These are phyloP conservation scores for Vaccinium corymbosum DNA, from an alignment of 148 eudicot species.

Conservation along the genomic window DNA sequence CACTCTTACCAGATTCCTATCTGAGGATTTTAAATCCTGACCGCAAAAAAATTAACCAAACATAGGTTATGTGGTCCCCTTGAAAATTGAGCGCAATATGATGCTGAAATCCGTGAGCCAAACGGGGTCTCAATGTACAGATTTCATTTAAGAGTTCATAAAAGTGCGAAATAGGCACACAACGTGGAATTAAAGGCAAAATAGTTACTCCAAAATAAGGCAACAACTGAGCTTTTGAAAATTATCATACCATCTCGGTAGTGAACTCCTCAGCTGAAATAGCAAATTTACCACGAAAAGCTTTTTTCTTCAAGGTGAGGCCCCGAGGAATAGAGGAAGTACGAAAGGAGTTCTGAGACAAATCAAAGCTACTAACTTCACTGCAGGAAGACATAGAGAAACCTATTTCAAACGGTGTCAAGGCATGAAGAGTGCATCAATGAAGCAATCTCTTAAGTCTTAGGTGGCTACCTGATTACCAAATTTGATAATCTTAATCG, in stretches of 20 bases:
- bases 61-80: neutral
- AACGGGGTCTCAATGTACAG: neutral
- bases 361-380: conserved; percentile 2
- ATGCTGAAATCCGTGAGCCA: neutral
- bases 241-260: conserved; percentile 3
- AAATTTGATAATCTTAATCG: conserved; percentile 3
- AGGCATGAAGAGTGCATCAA: neutral
- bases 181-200: neutral
- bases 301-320: neutral
- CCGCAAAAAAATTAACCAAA: neutral
- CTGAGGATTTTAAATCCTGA: neutral
- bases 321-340: conserved; percentile 8
- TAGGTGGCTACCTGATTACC: neutral
- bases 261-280: conserved; percentile 13
- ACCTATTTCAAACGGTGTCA: neutral
- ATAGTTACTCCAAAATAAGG: neutral
- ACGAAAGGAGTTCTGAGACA: neutral
- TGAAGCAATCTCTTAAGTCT: neutral
- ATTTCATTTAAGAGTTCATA: neutral
- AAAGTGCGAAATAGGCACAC: neutral
- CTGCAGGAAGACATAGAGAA: conserved; percentile 4
- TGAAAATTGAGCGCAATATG: neutral
- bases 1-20: neutral
- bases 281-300: conserved; percentile 9
- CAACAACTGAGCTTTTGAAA: neutral